Evolutionary conservation across 2,329 filamentous ascomycete species (phyloP).

Genomic region (Beauveria sp.): DNA sequence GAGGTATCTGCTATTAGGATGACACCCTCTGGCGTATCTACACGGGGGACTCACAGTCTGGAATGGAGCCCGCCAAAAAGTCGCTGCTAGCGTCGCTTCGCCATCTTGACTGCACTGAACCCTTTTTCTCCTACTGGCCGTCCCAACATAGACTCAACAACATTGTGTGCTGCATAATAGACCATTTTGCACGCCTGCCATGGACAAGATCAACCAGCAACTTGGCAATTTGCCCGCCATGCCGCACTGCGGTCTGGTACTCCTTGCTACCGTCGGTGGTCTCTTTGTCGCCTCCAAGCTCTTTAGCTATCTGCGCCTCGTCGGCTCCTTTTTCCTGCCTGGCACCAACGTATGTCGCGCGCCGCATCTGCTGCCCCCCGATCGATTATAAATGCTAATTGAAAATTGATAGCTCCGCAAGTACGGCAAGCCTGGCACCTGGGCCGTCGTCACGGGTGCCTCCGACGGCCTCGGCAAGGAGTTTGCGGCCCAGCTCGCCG

Average conservation of each 20-base stretch:
- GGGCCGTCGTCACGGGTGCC: slow-evolving; percentile 90
- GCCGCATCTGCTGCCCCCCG: slow-evolving; percentile 13
- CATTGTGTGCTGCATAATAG: not conserved
- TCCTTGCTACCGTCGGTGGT: slow-evolving; percentile 48
- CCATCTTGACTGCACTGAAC: not conserved
- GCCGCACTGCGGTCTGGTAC: slow-evolving; percentile 38
- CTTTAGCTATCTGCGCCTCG: slow-evolving; percentile 50
- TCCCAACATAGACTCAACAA: slow-evolving; percentile 5
- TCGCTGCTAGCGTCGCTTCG: not conserved
- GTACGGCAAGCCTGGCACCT: slow-evolving; percentile 86
- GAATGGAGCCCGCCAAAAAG: not conserved
- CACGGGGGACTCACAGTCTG: too few species aligned
- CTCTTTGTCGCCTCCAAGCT: slow-evolving; percentile 50
- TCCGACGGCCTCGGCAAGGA: slow-evolving; percentile 97
- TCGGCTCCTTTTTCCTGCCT: slow-evolving; percentile 62
- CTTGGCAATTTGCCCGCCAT: slow-evolving; percentile 24
- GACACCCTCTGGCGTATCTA: too few species aligned
- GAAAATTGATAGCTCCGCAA: slow-evolving; percentile 59
- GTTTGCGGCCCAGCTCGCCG: slow-evolving; percentile 81
- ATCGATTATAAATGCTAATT: not conserved
- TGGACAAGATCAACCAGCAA: slow-evolving; percentile 21
- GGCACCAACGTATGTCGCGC: slow-evolving; percentile 50
- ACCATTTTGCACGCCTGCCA: not conserved
- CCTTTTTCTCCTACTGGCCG: not conserved
- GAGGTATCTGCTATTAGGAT: too few species aligned